Conservation (phyloP, 2,329 filamentous ascomycete species). For the Aspergillus aculeatus region DNA sequence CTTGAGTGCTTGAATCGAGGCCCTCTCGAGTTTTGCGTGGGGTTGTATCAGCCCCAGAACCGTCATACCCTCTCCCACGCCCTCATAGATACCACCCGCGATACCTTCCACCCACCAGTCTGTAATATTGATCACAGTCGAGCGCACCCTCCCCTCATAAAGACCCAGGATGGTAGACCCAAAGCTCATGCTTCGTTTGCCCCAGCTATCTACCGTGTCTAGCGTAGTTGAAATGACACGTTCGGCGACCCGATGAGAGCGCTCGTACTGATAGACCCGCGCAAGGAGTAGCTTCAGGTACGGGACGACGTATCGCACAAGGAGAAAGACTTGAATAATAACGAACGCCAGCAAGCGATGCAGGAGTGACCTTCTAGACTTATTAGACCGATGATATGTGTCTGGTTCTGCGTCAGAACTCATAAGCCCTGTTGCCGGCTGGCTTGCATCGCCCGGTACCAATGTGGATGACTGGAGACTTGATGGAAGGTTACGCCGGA, state of each 20-base stretch:
- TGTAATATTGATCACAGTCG: conserved; percentile 55
- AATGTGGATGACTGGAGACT: conserved; percentile 19
- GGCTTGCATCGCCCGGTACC: neutral
- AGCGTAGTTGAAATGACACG: conserved; percentile 55
- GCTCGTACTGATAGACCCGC: conserved; percentile 61
- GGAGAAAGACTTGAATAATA: conserved; percentile 59
- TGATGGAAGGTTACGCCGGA: conserved; percentile 30
- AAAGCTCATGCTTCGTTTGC: conserved; percentile 53
- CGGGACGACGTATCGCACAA: conserved; percentile 61
- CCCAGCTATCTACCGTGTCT: conserved; percentile 54
- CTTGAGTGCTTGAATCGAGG: neutral
- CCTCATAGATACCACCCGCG: conserved; percentile 66
- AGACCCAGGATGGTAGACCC: conserved; percentile 58
- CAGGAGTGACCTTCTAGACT: conserved; percentile 48
- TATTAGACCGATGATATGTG: neutral
- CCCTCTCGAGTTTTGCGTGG: conserved; percentile 13
- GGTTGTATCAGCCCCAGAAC: conserved; percentile 40
- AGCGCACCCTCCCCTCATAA: conserved; percentile 64
- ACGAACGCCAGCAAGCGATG: conserved; percentile 58
- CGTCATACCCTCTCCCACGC: conserved; percentile 55
- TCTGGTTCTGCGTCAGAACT: neutral
- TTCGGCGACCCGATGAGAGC: conserved; percentile 64
- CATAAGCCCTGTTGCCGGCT: neutral
- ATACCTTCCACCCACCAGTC: conserved; percentile 65
- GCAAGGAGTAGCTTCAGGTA: conserved; percentile 58